Conservation (phyloP, 116 monocot genomes). For the Zostera marina region DNA sequence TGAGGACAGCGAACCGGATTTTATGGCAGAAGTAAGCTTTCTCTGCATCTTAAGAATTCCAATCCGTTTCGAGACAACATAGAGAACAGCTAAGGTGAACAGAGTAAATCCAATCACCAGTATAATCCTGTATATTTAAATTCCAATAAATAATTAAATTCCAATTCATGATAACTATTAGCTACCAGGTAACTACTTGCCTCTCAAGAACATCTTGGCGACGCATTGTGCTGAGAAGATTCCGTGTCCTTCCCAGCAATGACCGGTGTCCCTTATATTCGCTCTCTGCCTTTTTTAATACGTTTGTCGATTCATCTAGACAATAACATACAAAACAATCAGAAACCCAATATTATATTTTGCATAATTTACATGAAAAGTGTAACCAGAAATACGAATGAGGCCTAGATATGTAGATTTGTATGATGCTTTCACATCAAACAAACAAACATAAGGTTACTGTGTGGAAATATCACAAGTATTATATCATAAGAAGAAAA, state of each 20-base stretch:
- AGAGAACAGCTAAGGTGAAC: constrained; percentile 46
- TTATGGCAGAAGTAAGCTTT: constrained; percentile 47
- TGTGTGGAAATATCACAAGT: too few relatives aligned
- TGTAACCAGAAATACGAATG: too few relatives aligned
- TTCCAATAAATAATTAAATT: background rate
- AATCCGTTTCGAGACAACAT: constrained; percentile 67
- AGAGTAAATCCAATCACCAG: constrained; percentile 44
- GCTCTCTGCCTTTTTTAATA: constrained; percentile 67
- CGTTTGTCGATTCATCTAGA: constrained; percentile 71
- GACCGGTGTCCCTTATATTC: constrained; percentile 90
- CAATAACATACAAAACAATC: background rate
- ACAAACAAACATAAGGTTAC: too few relatives aligned
- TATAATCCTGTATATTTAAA: constrained; percentile 42
- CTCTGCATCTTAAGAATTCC: constrained; percentile 65
- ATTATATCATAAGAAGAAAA: too few relatives aligned
- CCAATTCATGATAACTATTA: background rate
- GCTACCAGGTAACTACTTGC: constrained; percentile 11
- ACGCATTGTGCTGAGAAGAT: constrained; percentile 59
- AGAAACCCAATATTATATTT: background rate
- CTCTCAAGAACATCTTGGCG: constrained; percentile 84
- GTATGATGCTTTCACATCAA: too few relatives aligned
- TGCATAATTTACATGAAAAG: background rate
- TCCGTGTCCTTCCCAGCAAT: constrained; percentile 54
- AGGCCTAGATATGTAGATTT: too few relatives aligned
- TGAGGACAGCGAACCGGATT: constrained; percentile 29